These are phyloP conservation scores for Aristolochia contorta DNA, from an alignment of 164 flowering plant genomes.

Conservation along the genomic window DNA sequence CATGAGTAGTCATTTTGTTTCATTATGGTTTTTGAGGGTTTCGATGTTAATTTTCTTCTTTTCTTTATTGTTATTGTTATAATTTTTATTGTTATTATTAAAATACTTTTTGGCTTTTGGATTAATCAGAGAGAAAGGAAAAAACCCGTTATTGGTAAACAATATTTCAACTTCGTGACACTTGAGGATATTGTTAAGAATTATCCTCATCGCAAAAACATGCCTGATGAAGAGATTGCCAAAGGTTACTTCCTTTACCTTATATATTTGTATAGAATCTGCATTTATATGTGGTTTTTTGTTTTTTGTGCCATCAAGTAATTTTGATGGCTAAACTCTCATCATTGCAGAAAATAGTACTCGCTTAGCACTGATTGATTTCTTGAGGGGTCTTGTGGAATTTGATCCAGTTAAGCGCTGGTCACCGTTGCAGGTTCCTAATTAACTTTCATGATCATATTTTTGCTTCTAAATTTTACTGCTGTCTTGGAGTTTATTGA, in stretches of 20 bases:
- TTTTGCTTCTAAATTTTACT: not conserved
- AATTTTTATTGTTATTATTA: not conserved
- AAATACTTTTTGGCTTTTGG: not conserved
- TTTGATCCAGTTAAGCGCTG: constrained; percentile 98
- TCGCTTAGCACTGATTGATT: constrained; percentile 84
- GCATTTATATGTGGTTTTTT: too few species aligned
- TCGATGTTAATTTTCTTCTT: not conserved
- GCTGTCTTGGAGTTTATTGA: too few species aligned
- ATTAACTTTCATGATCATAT: not conserved
- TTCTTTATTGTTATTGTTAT: constrained; percentile 3
- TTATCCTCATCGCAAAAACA: constrained; percentile 72
- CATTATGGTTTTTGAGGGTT: not conserved
- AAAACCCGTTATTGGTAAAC: constrained; percentile 80
- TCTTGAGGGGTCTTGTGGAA: constrained; percentile 89
- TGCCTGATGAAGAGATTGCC: constrained; percentile 60
- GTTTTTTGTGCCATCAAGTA: not conserved
- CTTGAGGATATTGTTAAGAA: constrained; percentile 72
- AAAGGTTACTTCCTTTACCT: constrained; percentile 43
- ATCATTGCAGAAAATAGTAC: constrained; percentile 51
- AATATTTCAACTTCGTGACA: constrained; percentile 72
- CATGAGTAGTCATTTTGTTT: not conserved
- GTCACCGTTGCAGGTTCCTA: constrained; percentile 92
- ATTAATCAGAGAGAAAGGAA: constrained; percentile 67
- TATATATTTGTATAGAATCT: not conserved
- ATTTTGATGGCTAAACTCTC: constrained; percentile 8